These are phyloP conservation scores for Candida koratica DNA, from an alignment of 805 yeast genomes.

Conservation along the genomic window DNA sequence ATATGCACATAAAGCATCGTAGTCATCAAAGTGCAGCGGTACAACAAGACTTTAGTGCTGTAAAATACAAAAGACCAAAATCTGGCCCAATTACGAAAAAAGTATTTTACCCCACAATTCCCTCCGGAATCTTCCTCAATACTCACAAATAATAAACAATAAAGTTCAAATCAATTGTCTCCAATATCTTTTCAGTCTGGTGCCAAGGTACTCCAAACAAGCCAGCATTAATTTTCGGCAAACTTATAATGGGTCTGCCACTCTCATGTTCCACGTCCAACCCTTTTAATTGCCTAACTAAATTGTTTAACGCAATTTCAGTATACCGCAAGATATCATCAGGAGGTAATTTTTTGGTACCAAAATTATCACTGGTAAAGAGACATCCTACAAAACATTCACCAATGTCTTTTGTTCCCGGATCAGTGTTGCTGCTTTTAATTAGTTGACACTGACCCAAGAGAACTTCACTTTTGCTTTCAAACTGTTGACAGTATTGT, in stretches of 20 bases:
- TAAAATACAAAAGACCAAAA: too few relatives aligned
- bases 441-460: slow-evolving; percentile 56
- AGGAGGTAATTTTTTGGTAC: slow-evolving; percentile 40
- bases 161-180: slow-evolving; percentile 27
- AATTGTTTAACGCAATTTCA: slow-evolving; percentile 42
- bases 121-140: neutral
- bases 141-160: slow-evolving; percentile 36
- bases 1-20: too few relatives aligned
- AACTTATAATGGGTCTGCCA: slow-evolving; percentile 35
- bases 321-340: slow-evolving; percentile 52
- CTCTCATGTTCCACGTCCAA: slow-evolving; percentile 12
- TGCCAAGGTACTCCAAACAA: slow-evolving; percentile 80
- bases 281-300: slow-evolving; percentile 34
- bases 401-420: slow-evolving; percentile 24
- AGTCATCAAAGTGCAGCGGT: too few relatives aligned
- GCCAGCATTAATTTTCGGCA: slow-evolving; percentile 82
- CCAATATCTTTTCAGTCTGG: slow-evolving; percentile 53
- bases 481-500: slow-evolving; percentile 34
- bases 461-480: slow-evolving; percentile 24
- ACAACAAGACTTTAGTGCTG: too few relatives aligned
- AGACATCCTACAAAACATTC: slow-evolving; percentile 53
- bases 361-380: slow-evolving; percentile 59
- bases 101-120: too few relatives aligned
- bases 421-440: slow-evolving; percentile 27
- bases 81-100: too few relatives aligned